Conservation (phyloP, 1,139 yeast genomes). For the Geotrichum candidum region DNA sequence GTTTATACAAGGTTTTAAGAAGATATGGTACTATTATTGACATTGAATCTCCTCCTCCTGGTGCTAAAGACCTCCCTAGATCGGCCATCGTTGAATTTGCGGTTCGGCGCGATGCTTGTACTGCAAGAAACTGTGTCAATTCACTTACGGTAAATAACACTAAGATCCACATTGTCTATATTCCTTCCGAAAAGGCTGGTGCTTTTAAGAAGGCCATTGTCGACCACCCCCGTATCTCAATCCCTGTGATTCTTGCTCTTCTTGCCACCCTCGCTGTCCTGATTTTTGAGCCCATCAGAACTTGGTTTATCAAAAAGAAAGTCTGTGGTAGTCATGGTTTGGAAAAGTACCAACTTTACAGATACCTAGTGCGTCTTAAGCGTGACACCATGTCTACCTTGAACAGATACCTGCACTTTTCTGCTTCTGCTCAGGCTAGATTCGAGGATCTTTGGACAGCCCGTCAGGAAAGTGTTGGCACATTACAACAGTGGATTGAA, state of each 20-base stretch:
- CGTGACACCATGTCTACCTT: constrained; percentile 7
- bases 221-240: constrained; percentile 73
- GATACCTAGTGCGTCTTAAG: constrained; percentile 6
- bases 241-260: constrained; percentile 58
- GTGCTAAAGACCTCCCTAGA: constrained; percentile 42
- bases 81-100: constrained; percentile 53
- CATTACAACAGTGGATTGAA: constrained; percentile 65
- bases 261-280: constrained; percentile 75
- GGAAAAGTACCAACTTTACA: constrained; percentile 9
- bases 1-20: constrained; percentile 72
- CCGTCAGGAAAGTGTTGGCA: constrained; percentile 59
- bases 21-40: constrained; percentile 81
- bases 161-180: constrained; percentile 66
- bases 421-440: constrained; percentile 12
- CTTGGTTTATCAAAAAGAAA: constrained; percentile 69
- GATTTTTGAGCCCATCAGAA: constrained; percentile 88
- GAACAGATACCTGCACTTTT: constrained; percentile 7
- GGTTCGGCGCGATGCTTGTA: constrained; percentile 60
- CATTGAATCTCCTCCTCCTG: constrained; percentile 53
- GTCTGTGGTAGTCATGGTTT: constrained; percentile 33
- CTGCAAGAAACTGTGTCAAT: constrained; percentile 88
- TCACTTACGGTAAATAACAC: constrained; percentile 54
- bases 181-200: constrained; percentile 46
- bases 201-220: constrained; percentile 19
- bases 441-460: constrained; percentile 60